Percentiles rank a stretch among this genome's conserved stretches.
Evolutionary conservation across 441 rosid genomes (phyloP).

Genomic region (Eutrema salsugineum): DNA sequence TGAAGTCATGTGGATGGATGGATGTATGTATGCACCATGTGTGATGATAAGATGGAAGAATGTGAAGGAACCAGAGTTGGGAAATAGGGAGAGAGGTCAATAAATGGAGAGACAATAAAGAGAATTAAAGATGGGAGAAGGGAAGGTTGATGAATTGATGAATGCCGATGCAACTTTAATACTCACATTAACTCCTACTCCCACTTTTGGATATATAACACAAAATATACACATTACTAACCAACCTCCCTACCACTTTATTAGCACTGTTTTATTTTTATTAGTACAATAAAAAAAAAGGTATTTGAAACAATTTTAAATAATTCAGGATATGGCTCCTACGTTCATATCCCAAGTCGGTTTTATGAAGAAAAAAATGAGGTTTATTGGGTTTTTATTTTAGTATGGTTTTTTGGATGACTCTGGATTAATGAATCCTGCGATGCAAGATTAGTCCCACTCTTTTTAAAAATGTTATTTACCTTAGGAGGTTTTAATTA

Average conservation of each 20-base stretch:
- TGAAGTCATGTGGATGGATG: slow-evolving; percentile 3
- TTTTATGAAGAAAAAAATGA: neutral
- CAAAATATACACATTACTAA: slow-evolving; percentile 26
- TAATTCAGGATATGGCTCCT: neutral
- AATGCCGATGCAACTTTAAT: slow-evolving; percentile 50
- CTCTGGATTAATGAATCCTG: no score
- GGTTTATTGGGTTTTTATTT: neutral
- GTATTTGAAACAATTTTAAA: neutral
- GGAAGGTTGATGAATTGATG: slow-evolving; percentile 40
- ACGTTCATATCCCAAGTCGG: neutral
- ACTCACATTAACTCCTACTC: slow-evolving; percentile 59
- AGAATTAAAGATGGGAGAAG: slow-evolving; percentile 58
- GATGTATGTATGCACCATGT: neutral
- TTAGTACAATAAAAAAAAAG: neutral
- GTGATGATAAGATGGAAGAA: slow-evolving; percentile 5
- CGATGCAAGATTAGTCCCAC: no score
- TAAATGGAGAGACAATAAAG: slow-evolving; percentile 40
- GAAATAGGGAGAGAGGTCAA: slow-evolving; percentile 38
- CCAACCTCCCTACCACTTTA: slow-evolving; percentile 17
- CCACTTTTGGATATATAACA: slow-evolving; percentile 46
- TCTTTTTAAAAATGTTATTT: no score
- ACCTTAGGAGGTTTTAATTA: neutral
- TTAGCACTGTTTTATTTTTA: neutral
- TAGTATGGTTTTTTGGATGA: no score
- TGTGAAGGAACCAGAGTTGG: slow-evolving; percentile 36